Base-by-base conservation (phyloP, 352 stramenopile genomes). In the Phytopythium ostracodes region DNA sequence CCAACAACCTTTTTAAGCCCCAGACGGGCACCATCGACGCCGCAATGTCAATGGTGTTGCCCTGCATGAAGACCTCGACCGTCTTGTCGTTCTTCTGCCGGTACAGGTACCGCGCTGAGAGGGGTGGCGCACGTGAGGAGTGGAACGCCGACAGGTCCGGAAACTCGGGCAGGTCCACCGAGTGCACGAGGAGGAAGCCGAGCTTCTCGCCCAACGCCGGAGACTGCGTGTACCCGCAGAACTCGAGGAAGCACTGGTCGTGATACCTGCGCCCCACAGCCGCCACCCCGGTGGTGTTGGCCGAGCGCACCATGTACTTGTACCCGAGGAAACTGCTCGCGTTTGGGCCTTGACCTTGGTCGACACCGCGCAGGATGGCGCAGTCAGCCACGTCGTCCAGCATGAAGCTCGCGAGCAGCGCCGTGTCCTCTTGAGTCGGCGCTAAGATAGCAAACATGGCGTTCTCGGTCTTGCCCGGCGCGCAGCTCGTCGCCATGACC, bases 191-290 rank as follows among this genome's bases (percentile, higher is more conserved):
- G 51, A 80, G 74, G 60, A 78, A 77, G 0, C 74, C 71, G 25
- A 82, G 54, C 24, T 67, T 64, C 36, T 80, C 70, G 25, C 71
- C 71, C 11, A 36, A 72, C 4, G 17, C 4, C 14, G 65, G 72
- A 1, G 70, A 60, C 44, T 70, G 47, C 27, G 74, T 73, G n/a
- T 75, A 76, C 6, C 66, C 66, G 18, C 64, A 70, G 57, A 58
- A 75, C 62, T 83, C 75, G 47, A 83, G 72, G 55, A 77, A 73
- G 25, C 77, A 59, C 22, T 73, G 73, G 59, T 83, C 72, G 17
- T 73, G 62, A 33, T 73, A 71, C 38, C n/a, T 51, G 11, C 53
- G 63, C 35, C 68, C 24, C 20, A 64, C 63, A 0, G 52, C 35
- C 38, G 56, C 62, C 0, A 60, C 62, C 1, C 61, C 56, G 8